Evolutionary conservation across 805 yeast genomes (phyloP), one percentile per base, ranked within the genome.

Genomic region (Metschnikowia lachancei): DNA sequence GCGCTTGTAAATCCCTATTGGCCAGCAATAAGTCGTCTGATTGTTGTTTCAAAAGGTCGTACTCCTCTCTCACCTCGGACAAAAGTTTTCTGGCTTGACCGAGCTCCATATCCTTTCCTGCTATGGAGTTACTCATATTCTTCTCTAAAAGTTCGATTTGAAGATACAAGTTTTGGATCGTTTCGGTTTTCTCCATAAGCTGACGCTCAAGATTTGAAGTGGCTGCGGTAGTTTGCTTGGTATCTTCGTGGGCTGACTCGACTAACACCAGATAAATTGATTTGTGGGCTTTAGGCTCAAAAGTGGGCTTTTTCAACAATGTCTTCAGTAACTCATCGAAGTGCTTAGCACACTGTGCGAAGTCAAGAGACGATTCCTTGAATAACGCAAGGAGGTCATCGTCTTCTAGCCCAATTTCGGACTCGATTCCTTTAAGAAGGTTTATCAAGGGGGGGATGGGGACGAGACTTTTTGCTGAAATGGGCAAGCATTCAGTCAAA

Each of bases 91-190:
- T 39, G 12, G n/a, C 53, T 5, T 59, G 54, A 1, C 49, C 39
- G 3, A 69, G 42, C 14, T 57, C 60, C 9, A 51, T 49, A 28
- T 69, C 71, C 39, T 62, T 56, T 14, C 65, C 64, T 0, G 55
- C 54, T 32, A 62, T 59, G 5, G 68, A 57, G 3, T 68, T 61
- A 13, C 52, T 53, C 54, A 79, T 59, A 51, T 75, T 77, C 5
- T 68, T 64, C 50, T 77, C 74, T 31, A 80, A 56, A 1, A 78
- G 65, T 8, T 67, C 62, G 9, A 79, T 64, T 50, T 76, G 78
- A 45, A 79, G 59, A 11, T 64, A 60, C 12, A 76, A 60, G 39
- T 80, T 81, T 31, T 72, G 72, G 13, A 78, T 58, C 12, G 51
- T 41, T 19, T 49, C 55, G 10, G 53, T 47, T 20, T 51, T 50